Base-by-base conservation (phyloP, 177 flowering plant species). In the Telopea speciosissima region DNA sequence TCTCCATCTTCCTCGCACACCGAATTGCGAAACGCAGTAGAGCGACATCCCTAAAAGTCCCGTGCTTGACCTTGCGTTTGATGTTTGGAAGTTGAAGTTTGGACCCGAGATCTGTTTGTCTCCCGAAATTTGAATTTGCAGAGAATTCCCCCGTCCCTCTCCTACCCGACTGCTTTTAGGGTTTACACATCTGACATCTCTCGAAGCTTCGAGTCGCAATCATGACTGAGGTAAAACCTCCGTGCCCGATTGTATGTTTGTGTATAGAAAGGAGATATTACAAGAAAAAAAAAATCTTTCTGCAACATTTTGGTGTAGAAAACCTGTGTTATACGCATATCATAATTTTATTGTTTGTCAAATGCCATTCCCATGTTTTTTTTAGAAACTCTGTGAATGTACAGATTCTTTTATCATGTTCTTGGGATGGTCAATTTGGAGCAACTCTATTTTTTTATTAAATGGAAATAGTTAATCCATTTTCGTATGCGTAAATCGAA, bases 151-250 rank as follows among this genome's bases (percentile, higher is more conserved):
- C 12, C 14, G 25, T 7, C 60, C 24, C n/a, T 60, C 33, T 52
- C 24, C 24, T 2, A 28, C 31, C 22, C 12, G 3, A 66, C 19
- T 16, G 23, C 24, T 4, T 22, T 71, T 65, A 71, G 74, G 74
- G 62, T 23, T 56, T 40, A 3, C 33, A n/a, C 56, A 11, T 65
- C 22, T 10, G 12, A 24, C 54, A 23, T 61, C 58, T 11, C 21
- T 9, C 33, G 31, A 60, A 54, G 31, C 54, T 62, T 49, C 17
- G 24, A 75, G 72, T 74, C 31, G 75, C 75, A 67, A 68, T 76
- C 78, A 82, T 82, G 85, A 82, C 85, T 65, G 85, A 82, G 85
- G 85, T 82, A 74, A 59, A 0, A 3, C 25, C 19, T 62, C 66
- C 69, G 62, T 36, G 33, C 21, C n/a, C 58, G 52, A 21, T 68